Percentiles rank a stretch among this genome's conserved stretches.
Conservation (phyloP, 2,329 filamentous ascomycete genomes). For the Fonsecaea monophora region DNA sequence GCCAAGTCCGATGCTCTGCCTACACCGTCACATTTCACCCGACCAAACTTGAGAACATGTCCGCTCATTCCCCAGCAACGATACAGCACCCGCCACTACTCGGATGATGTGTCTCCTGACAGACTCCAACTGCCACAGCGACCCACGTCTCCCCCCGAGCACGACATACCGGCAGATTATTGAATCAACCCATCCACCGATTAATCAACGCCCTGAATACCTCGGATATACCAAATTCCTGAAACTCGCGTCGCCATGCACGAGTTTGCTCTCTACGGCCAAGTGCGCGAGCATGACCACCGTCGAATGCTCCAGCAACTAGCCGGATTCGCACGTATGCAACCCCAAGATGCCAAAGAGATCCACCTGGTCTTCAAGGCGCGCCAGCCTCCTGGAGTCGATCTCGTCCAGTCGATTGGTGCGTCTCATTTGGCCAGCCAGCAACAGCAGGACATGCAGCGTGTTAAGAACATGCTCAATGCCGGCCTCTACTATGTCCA, state of each 20-base stretch:
- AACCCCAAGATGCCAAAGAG: slow-evolving; percentile 62
- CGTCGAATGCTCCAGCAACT: slow-evolving; percentile 67
- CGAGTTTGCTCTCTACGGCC: slow-evolving; percentile 67
- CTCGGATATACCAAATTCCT: neutral
- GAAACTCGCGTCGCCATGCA: slow-evolving; percentile 57
- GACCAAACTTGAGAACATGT: neutral
- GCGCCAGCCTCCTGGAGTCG: slow-evolving; percentile 53
- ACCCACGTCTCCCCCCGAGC: slow-evolving; percentile 9
- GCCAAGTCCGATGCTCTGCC: slow-evolving; percentile 1
- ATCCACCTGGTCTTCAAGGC: slow-evolving; percentile 66
- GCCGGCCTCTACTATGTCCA: slow-evolving; percentile 63
- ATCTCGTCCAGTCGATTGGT: slow-evolving; percentile 47
- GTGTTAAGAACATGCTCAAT: slow-evolving; percentile 55
- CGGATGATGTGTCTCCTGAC: slow-evolving; percentile 30
- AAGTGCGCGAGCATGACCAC: slow-evolving; percentile 63
- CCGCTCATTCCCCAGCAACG: slow-evolving; percentile 4
- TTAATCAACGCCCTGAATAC: slow-evolving; percentile 8
- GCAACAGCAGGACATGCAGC: slow-evolving; percentile 51
- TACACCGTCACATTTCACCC: neutral
- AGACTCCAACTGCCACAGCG: neutral
- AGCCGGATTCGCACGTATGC: slow-evolving; percentile 66
- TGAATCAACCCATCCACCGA: slow-evolving; percentile 2
- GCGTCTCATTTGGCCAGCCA: slow-evolving; percentile 55
- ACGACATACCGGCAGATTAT: slow-evolving; percentile 6
- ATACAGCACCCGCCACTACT: neutral